A percentile compares a stretch with the other conserved stretches of the same genome.
Conservation (phyloP, 495 filamentous ascomycete genomes). For the Aspergillus cristatus region DNA sequence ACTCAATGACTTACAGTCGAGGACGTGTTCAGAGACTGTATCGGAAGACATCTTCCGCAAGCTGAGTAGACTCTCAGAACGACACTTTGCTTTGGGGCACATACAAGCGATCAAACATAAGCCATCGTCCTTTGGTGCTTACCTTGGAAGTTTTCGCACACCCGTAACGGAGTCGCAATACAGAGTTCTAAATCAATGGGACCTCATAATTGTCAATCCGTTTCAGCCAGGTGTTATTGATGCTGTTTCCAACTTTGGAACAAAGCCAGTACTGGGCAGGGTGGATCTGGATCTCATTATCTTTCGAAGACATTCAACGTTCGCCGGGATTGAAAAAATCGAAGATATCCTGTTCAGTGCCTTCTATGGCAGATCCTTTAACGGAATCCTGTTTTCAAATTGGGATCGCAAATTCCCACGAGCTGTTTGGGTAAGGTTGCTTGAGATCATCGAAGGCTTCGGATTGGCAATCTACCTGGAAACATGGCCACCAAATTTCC, state of each 20-base stretch:
- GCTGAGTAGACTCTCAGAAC: constrained; percentile 19
- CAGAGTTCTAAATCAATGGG: constrained; percentile 33
- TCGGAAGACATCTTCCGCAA: constrained; percentile 17
- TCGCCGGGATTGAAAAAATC: constrained; percentile 24
- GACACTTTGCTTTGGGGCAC: constrained; percentile 14
- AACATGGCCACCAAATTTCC: constrained; percentile 36
- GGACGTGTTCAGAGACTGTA: constrained; percentile 18
- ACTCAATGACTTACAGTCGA: constrained; percentile 12
- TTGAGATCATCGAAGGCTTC: constrained; percentile 25
- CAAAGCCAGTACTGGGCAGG: constrained; percentile 29
- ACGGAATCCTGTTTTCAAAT: constrained; percentile 41
- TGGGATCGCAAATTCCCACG: constrained; percentile 32
- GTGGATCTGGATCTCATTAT: constrained; percentile 29
- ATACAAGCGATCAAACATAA: constrained; percentile 13
- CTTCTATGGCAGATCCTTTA: constrained; percentile 28
- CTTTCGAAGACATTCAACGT: constrained; percentile 13
- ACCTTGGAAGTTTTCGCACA: constrained; percentile 32
- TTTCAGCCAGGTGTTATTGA: constrained; percentile 29
- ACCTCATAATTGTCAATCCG: constrained; percentile 40
- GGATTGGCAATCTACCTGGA: constrained; percentile 43
- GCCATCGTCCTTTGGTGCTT: constrained; percentile 40
- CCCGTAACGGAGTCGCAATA: constrained; percentile 24
- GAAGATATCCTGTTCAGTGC: constrained; percentile 18
- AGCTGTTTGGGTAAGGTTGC: constrained; percentile 24
- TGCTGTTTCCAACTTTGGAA: constrained; percentile 18